Percentiles rank a stretch among this genome's conserved stretches.
Evolutionary conservation across 208 protist genomes (phyloP).

Genomic region (Novymonas esmeraldas): DNA sequence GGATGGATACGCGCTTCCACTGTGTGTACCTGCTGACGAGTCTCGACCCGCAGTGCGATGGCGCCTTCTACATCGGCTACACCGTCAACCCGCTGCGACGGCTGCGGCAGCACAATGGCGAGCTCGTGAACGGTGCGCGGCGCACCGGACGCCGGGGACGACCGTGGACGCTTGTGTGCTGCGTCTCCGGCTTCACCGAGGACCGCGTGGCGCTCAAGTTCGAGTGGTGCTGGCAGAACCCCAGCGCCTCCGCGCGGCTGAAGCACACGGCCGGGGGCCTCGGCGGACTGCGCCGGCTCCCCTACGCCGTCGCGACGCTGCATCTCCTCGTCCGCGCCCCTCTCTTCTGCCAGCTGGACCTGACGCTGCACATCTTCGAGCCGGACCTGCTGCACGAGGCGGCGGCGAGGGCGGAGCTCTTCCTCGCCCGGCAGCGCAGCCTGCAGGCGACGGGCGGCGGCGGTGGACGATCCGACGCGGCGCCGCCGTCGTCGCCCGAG

Average conservation of each 20-base stretch:
- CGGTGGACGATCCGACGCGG: neutral
- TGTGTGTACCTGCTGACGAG: conserved; percentile 92
- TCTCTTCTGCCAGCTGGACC: conserved; percentile 67
- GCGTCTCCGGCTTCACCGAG: conserved; percentile 92
- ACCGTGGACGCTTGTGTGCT: conserved; percentile 92
- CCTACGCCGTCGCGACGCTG: conserved; percentile 66
- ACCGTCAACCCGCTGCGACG: conserved; percentile 92
- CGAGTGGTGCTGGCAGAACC: conserved; percentile 96
- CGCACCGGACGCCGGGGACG: conserved; percentile 76
- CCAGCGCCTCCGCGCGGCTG: conserved; percentile 55
- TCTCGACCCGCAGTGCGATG: conserved; percentile 58
- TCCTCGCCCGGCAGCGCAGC: conserved; percentile 4
- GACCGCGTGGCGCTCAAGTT: conserved; percentile 93
- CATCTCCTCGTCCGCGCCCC: conserved; percentile 57
- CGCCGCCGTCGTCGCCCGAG: neutral
- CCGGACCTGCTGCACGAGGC: conserved; percentile 34
- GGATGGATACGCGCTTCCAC: conserved; percentile 61
- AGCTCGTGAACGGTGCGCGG: conserved; percentile 90
- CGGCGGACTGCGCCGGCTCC: conserved; percentile 44
- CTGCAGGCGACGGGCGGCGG: neutral
- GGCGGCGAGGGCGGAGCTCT: conserved; percentile 27
- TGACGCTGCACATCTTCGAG: conserved; percentile 83
- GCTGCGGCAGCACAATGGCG: conserved; percentile 95
- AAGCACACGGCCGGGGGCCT: conserved; percentile 40
- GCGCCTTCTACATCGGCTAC: conserved; percentile 94